phyloP scores from a whole-genome alignment of 345 rosid genomes.

The Citrus maxima region DNA sequence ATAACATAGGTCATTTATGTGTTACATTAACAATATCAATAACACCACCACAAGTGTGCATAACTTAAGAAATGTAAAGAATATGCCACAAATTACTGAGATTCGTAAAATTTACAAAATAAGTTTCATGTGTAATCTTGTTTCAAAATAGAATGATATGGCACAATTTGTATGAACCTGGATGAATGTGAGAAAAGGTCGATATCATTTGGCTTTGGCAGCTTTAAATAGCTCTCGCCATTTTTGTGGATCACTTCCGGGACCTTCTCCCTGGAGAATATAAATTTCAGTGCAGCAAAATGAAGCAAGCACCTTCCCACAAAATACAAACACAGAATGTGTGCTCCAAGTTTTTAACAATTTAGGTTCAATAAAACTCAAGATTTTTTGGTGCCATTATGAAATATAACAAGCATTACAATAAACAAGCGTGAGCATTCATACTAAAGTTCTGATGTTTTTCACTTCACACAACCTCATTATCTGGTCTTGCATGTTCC shows the following conservation, averaged over 20 bases:
- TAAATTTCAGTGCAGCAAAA: slow-evolving; percentile 4
- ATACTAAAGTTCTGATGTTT: not conserved
- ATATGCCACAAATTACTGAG: not conserved
- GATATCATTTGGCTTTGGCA: slow-evolving; percentile 39
- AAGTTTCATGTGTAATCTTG: too few species aligned
- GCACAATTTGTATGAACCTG: not conserved
- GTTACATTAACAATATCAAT: not conserved
- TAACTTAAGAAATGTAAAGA: not conserved
- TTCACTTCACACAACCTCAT: not conserved
- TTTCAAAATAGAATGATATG: not conserved
- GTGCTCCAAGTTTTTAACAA: not conserved
- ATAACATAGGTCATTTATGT: not conserved
- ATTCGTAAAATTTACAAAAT: too few species aligned
- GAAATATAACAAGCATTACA: not conserved
- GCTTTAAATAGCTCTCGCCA: slow-evolving; percentile 73
- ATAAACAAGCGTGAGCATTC: not conserved
- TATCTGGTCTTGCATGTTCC: not conserved
- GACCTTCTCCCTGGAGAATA: slow-evolving; percentile 79
- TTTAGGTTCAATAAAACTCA: not conserved
- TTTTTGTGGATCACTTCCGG: slow-evolving; percentile 61
- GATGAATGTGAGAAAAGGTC: not conserved
- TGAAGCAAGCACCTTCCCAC: not conserved
- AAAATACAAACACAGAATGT: not conserved
- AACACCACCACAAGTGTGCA: not conserved
- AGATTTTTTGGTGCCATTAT: not conserved